phyloP scores from a whole-genome alignment of 164 flowering plant species.

The Vitis rupestris region DNA sequence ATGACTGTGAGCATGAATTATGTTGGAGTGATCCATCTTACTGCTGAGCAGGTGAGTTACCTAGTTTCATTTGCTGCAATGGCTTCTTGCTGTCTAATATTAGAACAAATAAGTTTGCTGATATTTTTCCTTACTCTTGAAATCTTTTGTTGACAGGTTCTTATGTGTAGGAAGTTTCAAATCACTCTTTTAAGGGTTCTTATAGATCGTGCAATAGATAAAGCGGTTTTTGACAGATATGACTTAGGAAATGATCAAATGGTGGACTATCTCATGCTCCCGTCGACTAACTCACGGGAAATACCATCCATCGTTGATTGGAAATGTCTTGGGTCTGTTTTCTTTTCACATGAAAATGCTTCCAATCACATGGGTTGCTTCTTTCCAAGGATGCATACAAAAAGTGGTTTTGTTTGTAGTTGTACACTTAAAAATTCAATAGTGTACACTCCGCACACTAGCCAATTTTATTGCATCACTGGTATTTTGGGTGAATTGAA shows the following conservation, averaged over 20 bases:
- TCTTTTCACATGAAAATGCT: constrained; percentile 17
- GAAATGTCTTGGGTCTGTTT: constrained; percentile 41
- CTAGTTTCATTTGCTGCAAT: not conserved
- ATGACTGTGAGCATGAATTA: constrained; percentile 40
- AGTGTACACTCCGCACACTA: constrained; percentile 79
- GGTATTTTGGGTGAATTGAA: constrained; percentile 44
- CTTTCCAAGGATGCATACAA: constrained; percentile 32
- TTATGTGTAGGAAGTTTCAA: constrained; percentile 61
- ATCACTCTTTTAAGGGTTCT: constrained; percentile 49
- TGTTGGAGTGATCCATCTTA: constrained; percentile 38
- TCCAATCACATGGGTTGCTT: constrained; percentile 15
- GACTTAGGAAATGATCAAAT: constrained; percentile 9
- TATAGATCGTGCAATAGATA: constrained; percentile 33
- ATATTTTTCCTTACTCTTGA: not conserved
- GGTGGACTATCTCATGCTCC: constrained; percentile 68
- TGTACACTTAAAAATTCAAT: constrained; percentile 59
- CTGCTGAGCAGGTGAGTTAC: constrained; percentile 43
- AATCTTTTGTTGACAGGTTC: constrained; percentile 41
- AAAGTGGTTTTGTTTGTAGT: constrained; percentile 41
- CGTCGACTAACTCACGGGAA: constrained; percentile 22
- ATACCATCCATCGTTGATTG: constrained; percentile 40
- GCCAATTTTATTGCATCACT: constrained; percentile 42
- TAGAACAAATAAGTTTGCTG: not conserved
- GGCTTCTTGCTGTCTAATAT: not conserved
- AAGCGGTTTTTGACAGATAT: constrained; percentile 24